Evolutionary conservation across 2,329 filamentous ascomycete species (phyloP), one percentile per base, ranked within the genome.

Genomic region (Hymenotorrendiella dingleyae): DNA sequence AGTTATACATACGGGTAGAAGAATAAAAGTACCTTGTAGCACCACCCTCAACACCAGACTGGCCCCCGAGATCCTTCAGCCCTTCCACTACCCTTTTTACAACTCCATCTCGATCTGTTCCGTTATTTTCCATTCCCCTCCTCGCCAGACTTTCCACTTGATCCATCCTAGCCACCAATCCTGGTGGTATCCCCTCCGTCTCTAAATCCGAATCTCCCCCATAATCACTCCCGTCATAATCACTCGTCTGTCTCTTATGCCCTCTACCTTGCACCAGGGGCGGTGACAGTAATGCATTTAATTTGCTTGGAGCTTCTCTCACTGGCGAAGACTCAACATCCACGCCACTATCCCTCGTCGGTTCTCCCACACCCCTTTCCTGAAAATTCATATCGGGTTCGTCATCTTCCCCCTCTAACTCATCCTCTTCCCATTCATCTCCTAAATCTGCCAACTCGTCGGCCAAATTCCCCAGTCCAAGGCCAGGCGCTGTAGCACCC

Each of bases 391-490:
- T 65, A 41, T 64, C 65, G 5, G 66, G 64, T 22, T 72, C 69
- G 32, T 73, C 67, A 24, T 74, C 71, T 16, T 72, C 74, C 17
- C 71, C 74, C n/a, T 69, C 72, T 14, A 17, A 14, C 28, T 80
- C 78, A 29, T 78, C 80, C 43, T 76, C 78, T 7, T 79, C 82
- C n/a, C n/a, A n/a, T 24, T 79, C 80, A 32, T 76, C 79, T 62
- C 84, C 78, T 4, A 82, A 80, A 57, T 85, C 84, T 1, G 83
- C 86, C 36, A 93, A 68, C 63, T 93, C 86, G 63, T 91, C 86
- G 2, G 86, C 86, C 36, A 93, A 64, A 54, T 88, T 90, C 23
- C 86, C 86, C 49, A 88, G 68, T 7, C 82, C 82, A 48, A 78
- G 78, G 35, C 65, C 67, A 38, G 59, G 62, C 6, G 49, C 38